phyloP scores from a whole-genome alignment of 1,284 basidiomycete species.

The Austroboletus rostrupii region DNA sequence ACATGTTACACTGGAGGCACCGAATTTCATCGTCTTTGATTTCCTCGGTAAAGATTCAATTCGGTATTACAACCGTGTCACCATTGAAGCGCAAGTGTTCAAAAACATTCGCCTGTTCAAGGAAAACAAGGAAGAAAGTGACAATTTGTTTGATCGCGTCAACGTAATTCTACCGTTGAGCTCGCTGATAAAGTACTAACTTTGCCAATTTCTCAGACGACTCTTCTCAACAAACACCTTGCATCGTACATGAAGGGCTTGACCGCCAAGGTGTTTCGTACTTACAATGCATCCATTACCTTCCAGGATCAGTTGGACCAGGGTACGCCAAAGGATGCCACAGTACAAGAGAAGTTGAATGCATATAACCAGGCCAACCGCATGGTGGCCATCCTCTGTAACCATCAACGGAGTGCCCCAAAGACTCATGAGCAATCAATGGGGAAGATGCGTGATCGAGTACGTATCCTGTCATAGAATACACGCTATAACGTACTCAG shows the following conservation, averaged over 20 bases:
- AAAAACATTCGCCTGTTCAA: constrained; percentile 91
- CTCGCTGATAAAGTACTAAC: constrained; percentile 5
- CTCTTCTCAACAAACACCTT: constrained; percentile 85
- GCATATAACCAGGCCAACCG: constrained; percentile 96
- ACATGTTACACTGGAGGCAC: constrained; percentile 87
- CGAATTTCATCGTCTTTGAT: constrained; percentile 86
- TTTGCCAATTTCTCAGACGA: constrained; percentile 54
- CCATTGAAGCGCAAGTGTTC: constrained; percentile 85
- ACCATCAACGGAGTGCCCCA: constrained; percentile 91
- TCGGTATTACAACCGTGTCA: constrained; percentile 87
- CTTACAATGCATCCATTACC: constrained; percentile 93
- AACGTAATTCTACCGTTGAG: constrained; percentile 48
- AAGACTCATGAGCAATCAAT: constrained; percentile 91
- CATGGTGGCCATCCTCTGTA: constrained; percentile 92
- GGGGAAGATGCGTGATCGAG: constrained; percentile 89
- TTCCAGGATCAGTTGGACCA: constrained; percentile 87
- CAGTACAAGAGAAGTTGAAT: constrained; percentile 88
- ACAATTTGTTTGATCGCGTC: constrained; percentile 92
- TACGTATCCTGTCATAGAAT: constrained; percentile 33
- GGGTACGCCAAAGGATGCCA: constrained; percentile 66
- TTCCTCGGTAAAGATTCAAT: constrained; percentile 98
- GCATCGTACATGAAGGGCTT: constrained; percentile 92
- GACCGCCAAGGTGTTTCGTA: constrained; percentile 98
- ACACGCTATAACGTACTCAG: constrained; percentile 4
- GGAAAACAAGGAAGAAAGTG: constrained; percentile 82